phyloP scores from a whole-genome alignment of 768 basidiomycete species.

The Psilocybe tampanensis region DNA sequence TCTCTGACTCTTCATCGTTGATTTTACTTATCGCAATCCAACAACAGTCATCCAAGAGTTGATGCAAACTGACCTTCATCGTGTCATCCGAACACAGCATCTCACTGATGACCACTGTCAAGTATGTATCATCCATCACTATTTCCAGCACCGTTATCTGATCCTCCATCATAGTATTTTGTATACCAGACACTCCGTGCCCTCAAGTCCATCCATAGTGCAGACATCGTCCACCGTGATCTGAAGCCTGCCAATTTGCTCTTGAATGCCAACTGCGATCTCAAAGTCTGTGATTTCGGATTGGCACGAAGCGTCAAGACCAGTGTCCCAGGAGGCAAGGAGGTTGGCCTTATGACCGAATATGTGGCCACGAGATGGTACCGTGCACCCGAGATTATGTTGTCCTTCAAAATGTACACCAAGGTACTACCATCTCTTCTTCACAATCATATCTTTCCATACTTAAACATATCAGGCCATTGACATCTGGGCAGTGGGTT shows the following conservation, averaged over 20 bases:
- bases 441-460: conserved; percentile 6
- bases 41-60: conserved; percentile 77
- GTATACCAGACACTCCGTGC: conserved; percentile 85
- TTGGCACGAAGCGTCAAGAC: conserved; percentile 70
- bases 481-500: conserved; percentile 76
- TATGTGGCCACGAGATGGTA: conserved; percentile 95
- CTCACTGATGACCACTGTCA: conserved; percentile 90
- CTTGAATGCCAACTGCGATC: conserved; percentile 87
- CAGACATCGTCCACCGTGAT: conserved; percentile 78
- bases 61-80: conserved; percentile 90
- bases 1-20: background rate
- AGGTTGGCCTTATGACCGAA: conserved; percentile 74
- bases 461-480: conserved; percentile 41
- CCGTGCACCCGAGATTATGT: conserved; percentile 93
- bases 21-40: conserved; percentile 10
- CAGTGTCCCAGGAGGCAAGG: conserved; percentile 56
- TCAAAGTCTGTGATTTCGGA: conserved; percentile 91
- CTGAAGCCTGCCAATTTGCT: conserved; percentile 88
- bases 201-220: conserved; percentile 87
- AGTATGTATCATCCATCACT: conserved; percentile 44
- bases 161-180: conserved; percentile 57
- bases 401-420: conserved; percentile 89
- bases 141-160: conserved; percentile 31
- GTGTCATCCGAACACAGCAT: conserved; percentile 88
- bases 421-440: conserved; percentile 43